Evolutionary conservation across 169 alveolate species (phyloP).

Genomic region (Eimeria maxima): DNA sequence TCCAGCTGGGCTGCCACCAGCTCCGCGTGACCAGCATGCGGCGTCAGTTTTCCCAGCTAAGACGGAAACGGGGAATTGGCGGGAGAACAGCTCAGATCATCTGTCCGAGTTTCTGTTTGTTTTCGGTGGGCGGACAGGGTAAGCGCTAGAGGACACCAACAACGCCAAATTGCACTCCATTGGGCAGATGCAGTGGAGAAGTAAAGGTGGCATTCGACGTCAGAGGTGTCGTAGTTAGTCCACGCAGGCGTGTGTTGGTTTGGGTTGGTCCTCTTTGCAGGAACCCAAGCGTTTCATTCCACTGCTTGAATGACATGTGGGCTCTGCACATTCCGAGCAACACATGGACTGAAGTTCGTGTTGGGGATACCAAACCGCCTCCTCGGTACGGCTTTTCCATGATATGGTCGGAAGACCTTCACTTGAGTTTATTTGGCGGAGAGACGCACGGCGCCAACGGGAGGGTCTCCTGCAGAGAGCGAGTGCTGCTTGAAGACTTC

Average conservation of each 20-base stretch:
- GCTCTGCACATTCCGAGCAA: conserved; percentile 88
- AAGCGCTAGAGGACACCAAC: background rate
- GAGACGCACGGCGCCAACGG: conserved; percentile 88
- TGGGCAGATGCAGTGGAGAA: background rate
- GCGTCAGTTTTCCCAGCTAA: conserved; percentile 93
- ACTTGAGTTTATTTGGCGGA: conserved; percentile 93
- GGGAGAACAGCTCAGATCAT: conserved; percentile 82
- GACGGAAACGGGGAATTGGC: conserved; percentile 89
- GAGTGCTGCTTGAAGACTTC: conserved; percentile 91
- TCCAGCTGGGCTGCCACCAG: conserved; percentile 89
- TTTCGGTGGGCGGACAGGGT: conserved; percentile 92
- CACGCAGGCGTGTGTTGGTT: background rate
- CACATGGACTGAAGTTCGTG: conserved; percentile 90
- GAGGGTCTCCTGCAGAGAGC: conserved; percentile 83
- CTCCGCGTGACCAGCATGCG: conserved; percentile 93
- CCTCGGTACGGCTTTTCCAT: conserved; percentile 94
- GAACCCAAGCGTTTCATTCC: conserved; percentile 62
- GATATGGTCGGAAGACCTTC: conserved; percentile 93
- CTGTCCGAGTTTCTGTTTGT: conserved; percentile 90
- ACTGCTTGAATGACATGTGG: conserved; percentile 94
- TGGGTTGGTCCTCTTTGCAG: background rate
- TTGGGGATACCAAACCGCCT: conserved; percentile 90
- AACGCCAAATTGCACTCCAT: background rate
- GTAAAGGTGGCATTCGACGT: background rate
- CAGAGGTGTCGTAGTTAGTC: background rate